phyloP scores from a whole-genome alignment of 805 yeast species.

The Blastobotrys chiropterorum region DNA sequence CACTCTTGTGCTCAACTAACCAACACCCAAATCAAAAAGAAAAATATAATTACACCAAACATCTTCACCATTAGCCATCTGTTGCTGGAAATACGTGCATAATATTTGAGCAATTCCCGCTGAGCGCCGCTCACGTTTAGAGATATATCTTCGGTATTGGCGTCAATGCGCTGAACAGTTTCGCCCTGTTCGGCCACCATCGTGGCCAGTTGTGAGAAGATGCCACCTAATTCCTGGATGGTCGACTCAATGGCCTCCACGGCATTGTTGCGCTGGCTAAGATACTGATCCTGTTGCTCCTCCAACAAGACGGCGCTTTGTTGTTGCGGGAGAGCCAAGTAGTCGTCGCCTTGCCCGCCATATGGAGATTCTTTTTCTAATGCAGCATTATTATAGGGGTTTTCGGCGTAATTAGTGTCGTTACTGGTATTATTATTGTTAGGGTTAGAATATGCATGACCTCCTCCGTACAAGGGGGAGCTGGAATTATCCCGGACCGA shows the following conservation, averaged over 20 bases:
- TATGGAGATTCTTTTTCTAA: slow-evolving; percentile 18
- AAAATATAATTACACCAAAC: slow-evolving; percentile 74
- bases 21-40: slow-evolving; percentile 31
- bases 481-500: slow-evolving; percentile 20
- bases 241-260: slow-evolving; percentile 97
- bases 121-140: slow-evolving; percentile 91
- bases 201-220: slow-evolving; percentile 90
- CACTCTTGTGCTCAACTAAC: slow-evolving; percentile 11
- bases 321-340: slow-evolving; percentile 71
- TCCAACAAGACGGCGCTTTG: slow-evolving; percentile 77
- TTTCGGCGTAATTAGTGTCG: slow-evolving; percentile 3
- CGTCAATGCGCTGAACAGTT: slow-evolving; percentile 89
- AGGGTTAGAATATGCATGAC: not conserved
- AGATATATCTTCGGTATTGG: slow-evolving; percentile 88
- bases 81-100: slow-evolving; percentile 78
- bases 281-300: slow-evolving; percentile 68
- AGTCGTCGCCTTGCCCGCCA: slow-evolving; percentile 31
- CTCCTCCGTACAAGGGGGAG: slow-evolving; percentile 31
- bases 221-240: slow-evolving; percentile 90
- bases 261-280: slow-evolving; percentile 80
- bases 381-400: slow-evolving; percentile 16
- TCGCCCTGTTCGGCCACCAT: slow-evolving; percentile 99
- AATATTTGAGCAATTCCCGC: slow-evolving; percentile 84
- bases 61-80: slow-evolving; percentile 88
- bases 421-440: not conserved